Conservation (phyloP, 2,329 filamentous ascomycete genomes). For the Xylariaceae sp. region DNA sequence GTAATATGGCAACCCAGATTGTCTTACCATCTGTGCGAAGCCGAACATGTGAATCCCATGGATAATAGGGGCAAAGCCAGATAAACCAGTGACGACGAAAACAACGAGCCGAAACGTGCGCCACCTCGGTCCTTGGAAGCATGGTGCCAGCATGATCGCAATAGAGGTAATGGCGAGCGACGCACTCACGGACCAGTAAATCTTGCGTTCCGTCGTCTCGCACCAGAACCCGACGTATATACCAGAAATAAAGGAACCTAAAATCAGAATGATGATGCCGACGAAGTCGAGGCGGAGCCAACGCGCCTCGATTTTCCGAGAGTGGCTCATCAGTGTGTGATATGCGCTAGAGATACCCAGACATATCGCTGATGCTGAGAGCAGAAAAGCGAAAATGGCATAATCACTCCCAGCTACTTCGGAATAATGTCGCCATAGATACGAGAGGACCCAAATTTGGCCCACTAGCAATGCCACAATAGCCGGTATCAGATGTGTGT, state of each 20-base stretch:
- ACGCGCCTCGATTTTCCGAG: conserved; percentile 54
- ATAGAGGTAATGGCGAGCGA: conserved; percentile 24
- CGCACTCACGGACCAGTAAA: conserved; percentile 63
- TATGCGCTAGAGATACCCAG: conserved; percentile 57
- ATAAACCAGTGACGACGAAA: conserved; percentile 39
- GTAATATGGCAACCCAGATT: conserved; percentile 41
- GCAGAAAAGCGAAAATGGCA: conserved; percentile 54
- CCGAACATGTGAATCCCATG: conserved; percentile 38
- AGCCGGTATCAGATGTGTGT: conserved; percentile 61
- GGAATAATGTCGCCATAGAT: conserved; percentile 41
- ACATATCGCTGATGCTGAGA: conserved; percentile 51
- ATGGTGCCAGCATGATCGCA: conserved; percentile 35
- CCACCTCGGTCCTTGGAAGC: conserved; percentile 36
- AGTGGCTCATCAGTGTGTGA: conserved; percentile 67
- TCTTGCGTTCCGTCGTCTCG: conserved; percentile 47
- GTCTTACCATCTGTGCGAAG: conserved; percentile 36
- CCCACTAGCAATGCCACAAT: conserved; percentile 35
- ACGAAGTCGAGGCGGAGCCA: conserved; percentile 69
- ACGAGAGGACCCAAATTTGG: conserved; percentile 36
- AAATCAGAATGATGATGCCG: conserved; percentile 66
- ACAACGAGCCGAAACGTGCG: conserved; percentile 35
- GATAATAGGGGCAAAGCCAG: conserved; percentile 38
- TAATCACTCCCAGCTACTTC: conserved; percentile 48
- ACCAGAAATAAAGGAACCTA: conserved; percentile 64
- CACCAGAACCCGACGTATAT: conserved; percentile 62